Evolutionary conservation across 495 filamentous ascomycete species (phyloP).

Genomic region (Stereocaulon alpinum): DNA sequence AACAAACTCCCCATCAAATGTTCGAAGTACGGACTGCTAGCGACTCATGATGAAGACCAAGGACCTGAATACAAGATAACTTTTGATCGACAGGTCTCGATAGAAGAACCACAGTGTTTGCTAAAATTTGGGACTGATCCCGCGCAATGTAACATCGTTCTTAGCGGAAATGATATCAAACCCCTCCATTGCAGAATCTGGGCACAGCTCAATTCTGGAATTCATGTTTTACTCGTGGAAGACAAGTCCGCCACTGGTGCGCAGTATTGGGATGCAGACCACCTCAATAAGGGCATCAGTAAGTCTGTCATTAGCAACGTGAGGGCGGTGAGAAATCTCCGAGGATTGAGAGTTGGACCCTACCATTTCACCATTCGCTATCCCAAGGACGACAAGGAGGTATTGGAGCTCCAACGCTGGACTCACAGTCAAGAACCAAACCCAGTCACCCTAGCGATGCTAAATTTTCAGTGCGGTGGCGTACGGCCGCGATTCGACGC

Average conservation of each 20-base stretch:
- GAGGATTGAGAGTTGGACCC: neutral
- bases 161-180: neutral
- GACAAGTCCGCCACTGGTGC: neutral
- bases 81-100: neutral
- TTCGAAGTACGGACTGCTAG: no score
- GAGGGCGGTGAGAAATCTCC: neutral
- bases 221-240: neutral
- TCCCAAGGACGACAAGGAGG: neutral
- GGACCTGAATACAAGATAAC: neutral
- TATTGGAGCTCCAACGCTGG: neutral
- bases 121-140: neutral
- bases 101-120: neutral
- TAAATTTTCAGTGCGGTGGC: neutral
- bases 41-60: neutral
- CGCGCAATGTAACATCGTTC: neutral
- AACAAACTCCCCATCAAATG: no score
- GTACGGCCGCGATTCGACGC: no score
- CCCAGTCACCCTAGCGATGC: neutral
- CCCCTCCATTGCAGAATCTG: neutral
- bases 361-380: neutral
- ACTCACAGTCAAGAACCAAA: neutral
- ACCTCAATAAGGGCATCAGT: neutral
- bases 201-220: constrained; percentile 3
- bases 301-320: neutral
- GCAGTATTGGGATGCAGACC: neutral